phyloP scores from a whole-genome alignment of 768 basidiomycete species.

The Boletellus ananas region DNA sequence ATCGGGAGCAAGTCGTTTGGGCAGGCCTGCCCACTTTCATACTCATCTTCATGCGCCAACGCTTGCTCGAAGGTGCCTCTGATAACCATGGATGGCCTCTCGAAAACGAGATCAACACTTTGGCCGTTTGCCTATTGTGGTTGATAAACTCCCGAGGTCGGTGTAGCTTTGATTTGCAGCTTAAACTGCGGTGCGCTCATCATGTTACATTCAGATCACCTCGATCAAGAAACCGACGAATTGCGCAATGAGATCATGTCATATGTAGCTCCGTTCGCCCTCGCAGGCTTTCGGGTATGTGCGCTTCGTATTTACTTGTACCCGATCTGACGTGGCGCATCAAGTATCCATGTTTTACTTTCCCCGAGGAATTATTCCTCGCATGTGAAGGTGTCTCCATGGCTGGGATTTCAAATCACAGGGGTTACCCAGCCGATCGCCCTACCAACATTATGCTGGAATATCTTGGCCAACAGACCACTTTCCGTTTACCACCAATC shows the following conservation, averaged over 20 bases:
- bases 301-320: neutral
- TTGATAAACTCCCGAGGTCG: slow-evolving; percentile 35
- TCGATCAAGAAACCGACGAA: slow-evolving; percentile 34
- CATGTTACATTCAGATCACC: slow-evolving; percentile 8
- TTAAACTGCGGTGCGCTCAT: neutral
- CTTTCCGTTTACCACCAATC: slow-evolving; percentile 38
- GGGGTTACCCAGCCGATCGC: slow-evolving; percentile 29
- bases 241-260: slow-evolving; percentile 32
- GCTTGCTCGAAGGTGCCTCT: slow-evolving; percentile 37
- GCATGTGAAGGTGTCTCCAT: slow-evolving; percentile 12
- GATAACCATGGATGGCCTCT: slow-evolving; percentile 48
- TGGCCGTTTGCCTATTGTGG: slow-evolving; percentile 50
- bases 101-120: slow-evolving; percentile 40
- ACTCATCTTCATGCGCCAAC: slow-evolving; percentile 35
- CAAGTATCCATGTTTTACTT: slow-evolving; percentile 38
- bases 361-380: slow-evolving; percentile 34
- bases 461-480: slow-evolving; percentile 42
- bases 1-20: slow-evolving; percentile 43
- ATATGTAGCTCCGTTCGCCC: slow-evolving; percentile 42
- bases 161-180: neutral
- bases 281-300: slow-evolving; percentile 49
- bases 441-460: slow-evolving; percentile 29
- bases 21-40: slow-evolving; percentile 43
- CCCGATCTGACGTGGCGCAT: slow-evolving; percentile 9
- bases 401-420: slow-evolving; percentile 20